These are phyloP conservation scores for Colletotrichum sp. DNA, from an alignment of 2,329 filamentous ascomycete species.

Conservation along the genomic window DNA sequence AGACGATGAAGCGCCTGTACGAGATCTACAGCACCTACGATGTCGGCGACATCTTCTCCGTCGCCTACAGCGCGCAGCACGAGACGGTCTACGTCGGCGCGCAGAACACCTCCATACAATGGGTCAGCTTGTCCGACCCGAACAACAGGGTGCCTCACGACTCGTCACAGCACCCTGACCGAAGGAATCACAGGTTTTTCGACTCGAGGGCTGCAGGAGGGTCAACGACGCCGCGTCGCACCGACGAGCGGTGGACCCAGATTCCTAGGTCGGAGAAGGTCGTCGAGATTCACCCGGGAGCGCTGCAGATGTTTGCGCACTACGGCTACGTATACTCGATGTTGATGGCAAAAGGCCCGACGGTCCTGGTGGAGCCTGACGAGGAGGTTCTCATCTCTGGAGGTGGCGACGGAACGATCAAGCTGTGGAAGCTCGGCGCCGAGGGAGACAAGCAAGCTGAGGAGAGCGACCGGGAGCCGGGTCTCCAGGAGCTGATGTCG, in stretches of 20 bases:
- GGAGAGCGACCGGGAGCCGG: conserved; percentile 59
- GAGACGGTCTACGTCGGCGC: conserved; percentile 90
- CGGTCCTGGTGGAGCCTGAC: conserved; percentile 70
- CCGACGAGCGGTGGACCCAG: conserved; percentile 60
- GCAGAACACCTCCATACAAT: conserved; percentile 95
- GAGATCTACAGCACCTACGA: conserved; percentile 94
- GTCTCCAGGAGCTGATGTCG: conserved; percentile 72
- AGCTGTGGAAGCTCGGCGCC: conserved; percentile 78
- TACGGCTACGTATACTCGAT: conserved; percentile 97
- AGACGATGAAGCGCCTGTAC: conserved; percentile 76
- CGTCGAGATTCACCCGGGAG: conserved; percentile 81
- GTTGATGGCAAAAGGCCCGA: conserved; percentile 78
- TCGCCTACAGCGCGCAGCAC: conserved; percentile 82
- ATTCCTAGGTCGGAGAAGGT: conserved; percentile 62
- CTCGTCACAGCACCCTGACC: conserved; percentile 73
- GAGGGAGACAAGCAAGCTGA: conserved; percentile 39
- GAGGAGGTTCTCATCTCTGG: conserved; percentile 88
- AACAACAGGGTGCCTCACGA: conserved; percentile 63
- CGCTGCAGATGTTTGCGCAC: conserved; percentile 89
- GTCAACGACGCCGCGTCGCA: conserved; percentile 75
- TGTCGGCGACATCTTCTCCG: conserved; percentile 93
- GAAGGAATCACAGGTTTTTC: conserved; percentile 87
- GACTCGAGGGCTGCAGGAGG: conserved; percentile 89
- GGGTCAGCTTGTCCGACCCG: conserved; percentile 77
- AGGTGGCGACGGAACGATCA: conserved; percentile 92